Evolutionary conservation across 2,329 filamentous ascomycete species (phyloP), one percentile per base, ranked within the genome.

Genomic region (Cercospora sp.): DNA sequence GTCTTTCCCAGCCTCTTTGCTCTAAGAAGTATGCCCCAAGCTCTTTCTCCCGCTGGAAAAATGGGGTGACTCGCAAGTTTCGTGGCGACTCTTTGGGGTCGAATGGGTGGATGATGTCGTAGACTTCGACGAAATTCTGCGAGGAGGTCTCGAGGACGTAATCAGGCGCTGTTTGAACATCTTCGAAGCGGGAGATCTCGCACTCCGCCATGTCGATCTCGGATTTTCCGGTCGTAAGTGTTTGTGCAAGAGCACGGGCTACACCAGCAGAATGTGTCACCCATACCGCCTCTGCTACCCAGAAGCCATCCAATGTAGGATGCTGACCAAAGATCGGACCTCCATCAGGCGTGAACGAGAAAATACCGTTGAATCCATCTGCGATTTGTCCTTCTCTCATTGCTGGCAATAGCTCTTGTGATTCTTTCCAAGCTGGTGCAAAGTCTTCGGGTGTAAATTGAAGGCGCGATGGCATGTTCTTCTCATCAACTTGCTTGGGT

Each of bases 291-390:
- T 90, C 87, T 0, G 87, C 87, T 0, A 90, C 86, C 71, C 83
- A 89, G 77, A 90, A 89, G 12, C 86, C 86, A 57, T 89, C 85
- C 0, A 90, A 76, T 13, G 82, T 83, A 6, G 87, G 87, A 0
- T 86, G 81, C 72, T 85, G 82, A 2, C 87, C 87, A 1, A 90
- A 80, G 0, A 90, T 80, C 0, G 87, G 85, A 0, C 86, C 87
- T 0, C 87, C 87, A 63, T 90, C 87, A 0, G 87, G 87, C 0
- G 87, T 90, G 73, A 90, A 90, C 0, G 87, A 90, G 76, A 90
- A 87, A 72, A 90, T 83, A 2, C 87, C 87, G 72, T 90, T 90
- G 81, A 90, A 90, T 0, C 87, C 88, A 48, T 88, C 84, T 0
- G 80, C 84, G 6, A 90, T 83, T 66, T 86, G 77, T 13, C 79